Conservation (phyloP, 805 yeast species). For the Isabelozyma pseudorhagii region DNA sequence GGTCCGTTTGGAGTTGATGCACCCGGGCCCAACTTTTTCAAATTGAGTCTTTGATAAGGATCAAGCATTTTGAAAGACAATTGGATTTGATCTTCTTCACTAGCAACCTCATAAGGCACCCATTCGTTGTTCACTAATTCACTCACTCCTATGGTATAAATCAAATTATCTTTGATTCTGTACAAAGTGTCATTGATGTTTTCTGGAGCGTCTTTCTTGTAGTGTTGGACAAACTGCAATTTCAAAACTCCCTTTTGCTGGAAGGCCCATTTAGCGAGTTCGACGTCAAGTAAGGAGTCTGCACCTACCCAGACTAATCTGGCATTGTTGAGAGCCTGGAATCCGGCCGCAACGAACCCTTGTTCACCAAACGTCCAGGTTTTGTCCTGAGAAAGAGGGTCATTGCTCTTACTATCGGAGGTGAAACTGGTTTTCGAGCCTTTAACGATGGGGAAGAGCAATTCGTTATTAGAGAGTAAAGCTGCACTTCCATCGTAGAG, state of each 20-base stretch:
- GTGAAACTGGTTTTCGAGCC: conserved; percentile 68
- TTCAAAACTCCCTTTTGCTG: conserved; percentile 64
- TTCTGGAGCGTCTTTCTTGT: conserved; percentile 46
- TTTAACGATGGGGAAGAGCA: conserved; percentile 64
- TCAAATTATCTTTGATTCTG: conserved; percentile 71
- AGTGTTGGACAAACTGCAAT: conserved; percentile 52
- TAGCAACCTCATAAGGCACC: conserved; percentile 54
- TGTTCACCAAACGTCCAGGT: conserved; percentile 83
- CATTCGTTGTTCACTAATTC: conserved; percentile 51
- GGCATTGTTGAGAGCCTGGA: conserved; percentile 78
- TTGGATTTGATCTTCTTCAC: conserved; percentile 59
- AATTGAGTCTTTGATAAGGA: conserved; percentile 83
- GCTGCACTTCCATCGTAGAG: conserved; percentile 60
- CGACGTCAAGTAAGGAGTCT: conserved; percentile 42
- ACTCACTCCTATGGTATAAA: conserved; percentile 51
- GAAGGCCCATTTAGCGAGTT: conserved; percentile 62
- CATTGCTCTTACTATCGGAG: conserved; percentile 39
- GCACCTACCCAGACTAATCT: conserved; percentile 84
- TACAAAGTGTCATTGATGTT: conserved; percentile 44
- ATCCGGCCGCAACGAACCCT: conserved; percentile 68
- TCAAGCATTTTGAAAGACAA: conserved; percentile 86
- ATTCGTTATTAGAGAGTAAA: conserved; percentile 63
- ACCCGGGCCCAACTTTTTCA: conserved; percentile 44
- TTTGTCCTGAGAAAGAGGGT: conserved; percentile 39
- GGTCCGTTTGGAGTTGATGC: conserved; percentile 29